phyloP scores from a whole-genome alignment of 1,284 basidiomycete species.

The Ceratobasidium sp. region DNA sequence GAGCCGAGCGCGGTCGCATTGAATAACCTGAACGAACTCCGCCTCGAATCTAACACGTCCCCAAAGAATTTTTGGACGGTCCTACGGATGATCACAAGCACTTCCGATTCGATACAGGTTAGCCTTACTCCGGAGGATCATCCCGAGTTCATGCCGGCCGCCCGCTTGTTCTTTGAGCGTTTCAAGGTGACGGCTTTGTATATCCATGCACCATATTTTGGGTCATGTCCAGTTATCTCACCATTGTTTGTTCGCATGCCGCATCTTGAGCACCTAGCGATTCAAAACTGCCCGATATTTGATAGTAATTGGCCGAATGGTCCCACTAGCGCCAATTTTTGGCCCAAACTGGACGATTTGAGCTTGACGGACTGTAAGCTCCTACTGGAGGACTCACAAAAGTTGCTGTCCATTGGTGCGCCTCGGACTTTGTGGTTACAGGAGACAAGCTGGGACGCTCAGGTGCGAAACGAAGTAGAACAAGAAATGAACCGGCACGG shows the following conservation, averaged over 20 bases:
- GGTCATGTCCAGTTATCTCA: neutral
- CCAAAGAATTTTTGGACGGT: neutral
- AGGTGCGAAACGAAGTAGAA: too few species aligned
- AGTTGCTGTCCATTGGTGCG: too few species aligned
- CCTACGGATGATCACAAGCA: neutral
- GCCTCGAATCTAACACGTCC: neutral
- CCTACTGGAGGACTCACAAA: neutral
- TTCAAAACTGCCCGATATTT: neutral
- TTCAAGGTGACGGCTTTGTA: neutral
- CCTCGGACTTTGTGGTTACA: too few species aligned
- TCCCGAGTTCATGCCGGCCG: neutral
- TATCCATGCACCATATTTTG: neutral
- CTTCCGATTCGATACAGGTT: neutral
- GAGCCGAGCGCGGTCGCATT: neutral
- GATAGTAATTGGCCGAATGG: neutral
- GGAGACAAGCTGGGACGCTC: too few species aligned
- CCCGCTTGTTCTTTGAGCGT: neutral
- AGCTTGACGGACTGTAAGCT: neutral
- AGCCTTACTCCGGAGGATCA: neutral
- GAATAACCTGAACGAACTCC: neutral
- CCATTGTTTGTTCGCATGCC: neutral
- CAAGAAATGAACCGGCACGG: too few species aligned
- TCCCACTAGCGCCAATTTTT: neutral
- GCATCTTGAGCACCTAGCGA: neutral
- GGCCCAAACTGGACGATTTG: neutral